Evolutionary conservation across 345 rosid genomes (phyloP).

Genomic region (Noccaea caerulescens): DNA sequence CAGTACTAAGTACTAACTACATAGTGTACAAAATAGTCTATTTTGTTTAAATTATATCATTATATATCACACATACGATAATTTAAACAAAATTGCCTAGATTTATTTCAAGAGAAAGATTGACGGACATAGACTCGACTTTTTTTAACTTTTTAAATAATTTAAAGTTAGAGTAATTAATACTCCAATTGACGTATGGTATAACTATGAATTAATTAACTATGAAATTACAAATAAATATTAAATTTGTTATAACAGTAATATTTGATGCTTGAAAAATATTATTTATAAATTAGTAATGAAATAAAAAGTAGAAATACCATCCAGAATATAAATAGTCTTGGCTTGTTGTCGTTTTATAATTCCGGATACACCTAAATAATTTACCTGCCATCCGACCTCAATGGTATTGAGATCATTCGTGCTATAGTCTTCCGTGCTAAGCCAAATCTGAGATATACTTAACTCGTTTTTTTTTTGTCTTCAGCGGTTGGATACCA

Average conservation of each 20-base stretch:
- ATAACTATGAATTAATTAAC: too few relatives aligned
- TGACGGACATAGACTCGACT: too few relatives aligned
- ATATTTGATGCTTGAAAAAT: too few relatives aligned
- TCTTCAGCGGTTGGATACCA: not conserved
- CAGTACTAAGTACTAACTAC: not conserved
- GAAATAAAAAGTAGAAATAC: not conserved
- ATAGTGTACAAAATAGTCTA: too few relatives aligned
- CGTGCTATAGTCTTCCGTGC: not conserved
- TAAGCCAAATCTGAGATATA: constrained; percentile 3
- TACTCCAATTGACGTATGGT: too few relatives aligned
- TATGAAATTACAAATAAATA: too few relatives aligned
- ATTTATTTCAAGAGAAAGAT: too few relatives aligned
- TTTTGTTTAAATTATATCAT: too few relatives aligned
- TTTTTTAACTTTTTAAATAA: too few relatives aligned
- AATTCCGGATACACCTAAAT: not conserved
- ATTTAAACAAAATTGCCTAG: too few relatives aligned
- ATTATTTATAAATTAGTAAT: not conserved
- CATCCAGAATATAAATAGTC: constrained; percentile 6
- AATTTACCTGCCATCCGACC: constrained; percentile 18
- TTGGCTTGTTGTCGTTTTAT: constrained; percentile 14
- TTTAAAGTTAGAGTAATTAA: too few relatives aligned
- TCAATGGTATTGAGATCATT: not conserved
- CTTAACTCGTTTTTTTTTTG: not conserved
- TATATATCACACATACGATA: not conserved
- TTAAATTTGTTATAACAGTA: not conserved